Conservation (phyloP, 192 early-diverging fungal species). For the Gamsiella multidivaricata region DNA sequence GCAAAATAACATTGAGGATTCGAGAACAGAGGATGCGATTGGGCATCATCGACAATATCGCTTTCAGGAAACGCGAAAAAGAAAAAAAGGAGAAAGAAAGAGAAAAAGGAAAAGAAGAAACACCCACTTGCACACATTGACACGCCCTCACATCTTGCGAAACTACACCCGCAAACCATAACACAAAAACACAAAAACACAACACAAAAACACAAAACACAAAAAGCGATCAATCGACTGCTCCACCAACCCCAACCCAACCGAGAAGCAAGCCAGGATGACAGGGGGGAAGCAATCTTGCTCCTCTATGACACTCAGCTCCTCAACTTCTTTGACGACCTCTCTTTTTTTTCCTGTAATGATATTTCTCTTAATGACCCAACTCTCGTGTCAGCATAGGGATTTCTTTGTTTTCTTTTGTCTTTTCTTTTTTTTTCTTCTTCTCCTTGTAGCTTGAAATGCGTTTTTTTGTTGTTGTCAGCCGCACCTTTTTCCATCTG, state of each 20-base stretch:
- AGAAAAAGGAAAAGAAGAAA: background rate
- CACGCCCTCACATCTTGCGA: background rate
- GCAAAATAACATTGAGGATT: too few species aligned
- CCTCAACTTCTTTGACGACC: too few species aligned
- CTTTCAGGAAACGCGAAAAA: background rate
- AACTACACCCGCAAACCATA: constrained; percentile 7
- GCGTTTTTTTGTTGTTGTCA: background rate
- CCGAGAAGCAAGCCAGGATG: too few species aligned
- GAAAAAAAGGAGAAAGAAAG: background rate
- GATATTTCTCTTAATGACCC: background rate
- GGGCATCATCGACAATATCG: too few species aligned
- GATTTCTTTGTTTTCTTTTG: too few species aligned
- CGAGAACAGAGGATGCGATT: too few species aligned
- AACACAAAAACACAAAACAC: background rate
- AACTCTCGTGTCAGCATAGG: background rate
- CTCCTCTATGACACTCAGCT: too few species aligned
- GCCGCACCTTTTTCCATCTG: background rate
- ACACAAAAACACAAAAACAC: background rate
- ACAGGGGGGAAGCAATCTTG: too few species aligned
- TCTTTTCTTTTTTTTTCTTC: too few species aligned
- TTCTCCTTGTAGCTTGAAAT: background rate
- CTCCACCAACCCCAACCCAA: too few species aligned
- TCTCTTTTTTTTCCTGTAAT: background rate
- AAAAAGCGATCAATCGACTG: too few species aligned
- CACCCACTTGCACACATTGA: background rate